Conservation (phyloP, 495 filamentous ascomycete species). For the Lasiosphaeris hirsuta region DNA sequence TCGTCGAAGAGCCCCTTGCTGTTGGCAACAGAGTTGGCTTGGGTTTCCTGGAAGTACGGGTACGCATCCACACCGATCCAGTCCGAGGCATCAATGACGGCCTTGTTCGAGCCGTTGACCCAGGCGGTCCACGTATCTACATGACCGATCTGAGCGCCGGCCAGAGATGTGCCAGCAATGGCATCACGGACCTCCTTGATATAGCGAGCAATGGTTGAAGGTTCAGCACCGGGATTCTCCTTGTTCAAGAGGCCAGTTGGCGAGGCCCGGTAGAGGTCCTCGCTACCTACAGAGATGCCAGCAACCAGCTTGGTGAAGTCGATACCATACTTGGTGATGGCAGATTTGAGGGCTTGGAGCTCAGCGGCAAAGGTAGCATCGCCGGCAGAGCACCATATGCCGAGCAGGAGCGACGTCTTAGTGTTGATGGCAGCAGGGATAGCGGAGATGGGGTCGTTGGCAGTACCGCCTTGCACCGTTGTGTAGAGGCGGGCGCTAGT, state of each 20-base stretch:
- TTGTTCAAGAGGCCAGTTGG: conserved; percentile 44
- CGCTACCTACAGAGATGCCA: conserved; percentile 87
- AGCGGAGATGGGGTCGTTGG: conserved; percentile 58
- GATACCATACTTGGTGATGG: conserved; percentile 60
- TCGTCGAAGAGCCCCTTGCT: conserved; percentile 61
- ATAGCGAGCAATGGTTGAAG: conserved; percentile 58
- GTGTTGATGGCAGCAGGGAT: conserved; percentile 78
- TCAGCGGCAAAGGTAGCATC: conserved; percentile 62
- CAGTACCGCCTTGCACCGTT: conserved; percentile 48
- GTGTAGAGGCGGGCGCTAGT: conserved; percentile 62
- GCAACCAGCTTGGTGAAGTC: conserved; percentile 61
- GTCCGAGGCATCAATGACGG: conserved; percentile 67
- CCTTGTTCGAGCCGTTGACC: conserved; percentile 68
- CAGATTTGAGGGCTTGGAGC: conserved; percentile 60
- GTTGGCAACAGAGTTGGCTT: conserved; percentile 60
- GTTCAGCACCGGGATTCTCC: conserved; percentile 50
- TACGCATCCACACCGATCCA: conserved; percentile 76
- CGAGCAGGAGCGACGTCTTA: conserved; percentile 69
- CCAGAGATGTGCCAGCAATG: conserved; percentile 57
- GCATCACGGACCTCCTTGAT: conserved; percentile 60
- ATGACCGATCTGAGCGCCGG: conserved; percentile 64
- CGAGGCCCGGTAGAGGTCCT: conserved; percentile 84
- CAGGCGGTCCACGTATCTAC: conserved; percentile 92
- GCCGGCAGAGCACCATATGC: conserved; percentile 73
- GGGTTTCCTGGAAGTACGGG: conserved; percentile 70